These are phyloP conservation scores for Melaleuca alternifolia DNA, from an alignment of 345 rosid genomes.

Conservation along the genomic window DNA sequence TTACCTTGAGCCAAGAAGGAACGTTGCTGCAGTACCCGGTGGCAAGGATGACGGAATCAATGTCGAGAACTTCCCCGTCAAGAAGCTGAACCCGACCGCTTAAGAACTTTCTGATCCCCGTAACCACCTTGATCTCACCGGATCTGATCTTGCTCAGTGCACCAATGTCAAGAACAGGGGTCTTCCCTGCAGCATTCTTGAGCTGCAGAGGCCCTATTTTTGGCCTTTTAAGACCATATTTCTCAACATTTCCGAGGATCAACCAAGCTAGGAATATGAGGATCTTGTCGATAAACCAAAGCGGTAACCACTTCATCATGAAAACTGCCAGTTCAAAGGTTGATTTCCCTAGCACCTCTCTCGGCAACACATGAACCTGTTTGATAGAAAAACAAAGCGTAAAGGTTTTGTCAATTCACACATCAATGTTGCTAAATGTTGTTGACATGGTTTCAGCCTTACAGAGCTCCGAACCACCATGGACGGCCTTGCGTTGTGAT, in stretches of 20 bases:
- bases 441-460: constrained; percentile 13
- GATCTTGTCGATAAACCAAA: constrained; percentile 61
- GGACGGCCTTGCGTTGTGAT: constrained; percentile 56
- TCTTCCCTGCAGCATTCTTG: constrained; percentile 56
- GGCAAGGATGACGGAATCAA: constrained; percentile 74
- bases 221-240: constrained; percentile 65
- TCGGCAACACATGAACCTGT: constrained; percentile 83
- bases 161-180: constrained; percentile 78
- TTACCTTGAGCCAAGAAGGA: constrained; percentile 86
- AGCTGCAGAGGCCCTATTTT: constrained; percentile 50
- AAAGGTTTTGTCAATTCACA: background rate
- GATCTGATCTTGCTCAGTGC: constrained; percentile 57
- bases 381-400: background rate
- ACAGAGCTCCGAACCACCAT: constrained; percentile 85
- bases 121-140: constrained; percentile 60
- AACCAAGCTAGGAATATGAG: constrained; percentile 44
- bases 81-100: constrained; percentile 50
- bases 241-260: constrained; percentile 45
- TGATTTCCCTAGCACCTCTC: constrained; percentile 67
- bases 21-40: constrained; percentile 95
- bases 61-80: constrained; percentile 40
- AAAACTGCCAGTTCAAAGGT: constrained; percentile 50
- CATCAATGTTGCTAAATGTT: background rate
- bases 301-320: constrained; percentile 64
- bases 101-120: constrained; percentile 52